These are phyloP conservation scores for Thelonectria rubi DNA, from an alignment of 2,329 filamentous ascomycete genomes.

Conservation along the genomic window DNA sequence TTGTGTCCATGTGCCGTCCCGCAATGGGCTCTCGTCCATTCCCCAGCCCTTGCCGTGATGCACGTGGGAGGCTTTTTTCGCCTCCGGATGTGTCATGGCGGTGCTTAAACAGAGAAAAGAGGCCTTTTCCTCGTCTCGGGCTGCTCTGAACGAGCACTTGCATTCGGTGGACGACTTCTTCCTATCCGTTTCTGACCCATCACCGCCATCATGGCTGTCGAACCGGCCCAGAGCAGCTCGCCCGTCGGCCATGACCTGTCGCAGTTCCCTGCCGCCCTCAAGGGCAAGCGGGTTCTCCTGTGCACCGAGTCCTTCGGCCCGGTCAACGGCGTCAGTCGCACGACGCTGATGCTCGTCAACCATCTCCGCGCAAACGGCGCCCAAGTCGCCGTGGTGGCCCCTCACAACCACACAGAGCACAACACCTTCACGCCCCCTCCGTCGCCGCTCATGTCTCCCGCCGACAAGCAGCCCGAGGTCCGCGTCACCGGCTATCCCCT, in stretches of 20 bases:
- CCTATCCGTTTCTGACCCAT: slow-evolving; percentile 15
- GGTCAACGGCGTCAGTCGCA: slow-evolving; percentile 77
- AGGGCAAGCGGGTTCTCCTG: slow-evolving; percentile 69
- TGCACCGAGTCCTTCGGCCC: slow-evolving; percentile 78
- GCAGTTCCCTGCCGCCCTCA: slow-evolving; percentile 58
- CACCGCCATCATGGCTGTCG: slow-evolving; percentile 28
- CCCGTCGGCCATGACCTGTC: slow-evolving; percentile 51
- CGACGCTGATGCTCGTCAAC: slow-evolving; percentile 74
- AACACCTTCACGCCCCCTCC: slow-evolving; percentile 62
- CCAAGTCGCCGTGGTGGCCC: slow-evolving; percentile 72
- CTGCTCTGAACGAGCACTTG: not conserved
- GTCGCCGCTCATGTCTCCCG: slow-evolving; percentile 45
- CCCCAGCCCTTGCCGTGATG: slow-evolving; percentile 24
- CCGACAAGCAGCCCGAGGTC: slow-evolving; percentile 57
- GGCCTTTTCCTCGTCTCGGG: slow-evolving; percentile 27
- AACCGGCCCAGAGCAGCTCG: slow-evolving; percentile 13
- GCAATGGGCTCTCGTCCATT: slow-evolving; percentile 24
- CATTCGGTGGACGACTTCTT: slow-evolving; percentile 10
- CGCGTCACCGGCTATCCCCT: slow-evolving; percentile 71
- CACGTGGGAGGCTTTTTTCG: slow-evolving; percentile 42
- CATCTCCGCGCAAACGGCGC: slow-evolving; percentile 72
- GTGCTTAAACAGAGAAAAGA: slow-evolving; percentile 38
- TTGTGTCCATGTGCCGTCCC: slow-evolving; percentile 28
- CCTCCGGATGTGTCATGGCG: slow-evolving; percentile 5
- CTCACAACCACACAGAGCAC: slow-evolving; percentile 63